Conservation (phyloP, 306 rosid genomes). For the Glycine latifolia region DNA sequence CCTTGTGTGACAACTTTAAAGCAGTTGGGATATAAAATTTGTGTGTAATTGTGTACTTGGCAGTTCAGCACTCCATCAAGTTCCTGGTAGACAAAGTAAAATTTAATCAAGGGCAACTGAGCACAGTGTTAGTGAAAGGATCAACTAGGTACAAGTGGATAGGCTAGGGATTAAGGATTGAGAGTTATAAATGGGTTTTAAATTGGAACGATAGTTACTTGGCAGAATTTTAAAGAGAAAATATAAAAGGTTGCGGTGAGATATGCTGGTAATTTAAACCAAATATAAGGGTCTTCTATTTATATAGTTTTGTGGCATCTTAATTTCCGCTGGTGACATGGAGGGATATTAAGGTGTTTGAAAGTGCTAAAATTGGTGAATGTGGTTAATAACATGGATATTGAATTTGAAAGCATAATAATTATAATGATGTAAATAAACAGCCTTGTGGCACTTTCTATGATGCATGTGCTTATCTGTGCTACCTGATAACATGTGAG, state of each 20-base stretch:
- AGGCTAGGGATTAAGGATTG: neutral
- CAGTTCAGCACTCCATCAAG: neutral
- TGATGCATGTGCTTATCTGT: constrained; percentile 16
- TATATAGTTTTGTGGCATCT: too few species aligned
- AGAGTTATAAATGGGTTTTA: neutral
- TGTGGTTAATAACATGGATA: neutral
- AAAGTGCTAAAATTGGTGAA: too few species aligned
- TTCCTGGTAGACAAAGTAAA: neutral
- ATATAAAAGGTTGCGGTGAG: neutral
- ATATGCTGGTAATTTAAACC: neutral
- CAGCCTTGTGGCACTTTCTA: neutral
- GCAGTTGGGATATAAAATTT: constrained; percentile 6
- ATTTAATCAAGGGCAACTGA: neutral
- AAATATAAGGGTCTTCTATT: neutral
- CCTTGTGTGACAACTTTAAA: neutral
- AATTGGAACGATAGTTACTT: neutral
- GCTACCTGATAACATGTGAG: constrained; percentile 1
- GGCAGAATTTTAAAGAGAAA: neutral
- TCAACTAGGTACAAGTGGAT: neutral
- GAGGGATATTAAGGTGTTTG: too few species aligned
- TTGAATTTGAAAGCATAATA: constrained; percentile 1
- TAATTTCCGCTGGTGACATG: too few species aligned
- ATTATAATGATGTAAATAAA: constrained; percentile 19
- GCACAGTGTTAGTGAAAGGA: neutral
- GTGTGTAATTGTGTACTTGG: neutral